These are phyloP conservation scores for Corylus avellana DNA, from an alignment of 306 rosid genomes.

Conservation along the genomic window DNA sequence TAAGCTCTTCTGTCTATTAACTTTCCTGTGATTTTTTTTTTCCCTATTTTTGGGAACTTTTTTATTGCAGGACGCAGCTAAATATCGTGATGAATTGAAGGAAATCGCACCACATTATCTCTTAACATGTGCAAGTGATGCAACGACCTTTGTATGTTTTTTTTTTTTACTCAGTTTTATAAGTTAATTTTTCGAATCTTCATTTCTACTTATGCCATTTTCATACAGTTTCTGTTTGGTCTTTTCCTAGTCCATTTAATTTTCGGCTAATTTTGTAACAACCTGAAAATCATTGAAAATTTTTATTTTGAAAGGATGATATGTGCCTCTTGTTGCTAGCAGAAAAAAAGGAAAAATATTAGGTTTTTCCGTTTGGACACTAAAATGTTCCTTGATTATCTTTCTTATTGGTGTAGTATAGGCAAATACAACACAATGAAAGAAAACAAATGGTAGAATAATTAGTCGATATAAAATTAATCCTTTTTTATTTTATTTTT, in stretches of 20 bases:
- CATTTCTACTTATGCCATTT: neutral
- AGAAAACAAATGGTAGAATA: neutral
- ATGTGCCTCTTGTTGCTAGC: neutral
- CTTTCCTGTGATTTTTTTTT: conserved; percentile 2
- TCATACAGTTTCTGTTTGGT: neutral
- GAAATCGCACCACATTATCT: conserved; percentile 74
- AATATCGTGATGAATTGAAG: conserved; percentile 78
- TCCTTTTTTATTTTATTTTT: conserved; percentile 21
- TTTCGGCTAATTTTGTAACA: neutral
- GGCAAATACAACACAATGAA: conserved; percentile 11
- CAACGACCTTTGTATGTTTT: conserved; percentile 80
- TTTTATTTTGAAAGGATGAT: conserved; percentile 10
- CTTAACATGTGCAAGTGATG: conserved; percentile 88
- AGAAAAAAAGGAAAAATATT: neutral
- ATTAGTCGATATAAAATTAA: conserved; percentile 22
- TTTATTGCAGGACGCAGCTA: conserved; percentile 76
- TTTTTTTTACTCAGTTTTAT: neutral
- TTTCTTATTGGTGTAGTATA: conserved; percentile 2
- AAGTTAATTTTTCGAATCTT: neutral
- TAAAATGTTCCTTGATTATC: neutral
- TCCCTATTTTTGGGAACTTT: neutral
- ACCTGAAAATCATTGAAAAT: neutral
- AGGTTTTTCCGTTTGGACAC: neutral
- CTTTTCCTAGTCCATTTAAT: neutral
- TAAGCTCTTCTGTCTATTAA: conserved; percentile 5